Percentiles rank a stretch among this genome's conserved stretches.
Evolutionary conservation across 2,329 filamentous ascomycete species (phyloP).

Genomic region (Rugonectria rugulosa): DNA sequence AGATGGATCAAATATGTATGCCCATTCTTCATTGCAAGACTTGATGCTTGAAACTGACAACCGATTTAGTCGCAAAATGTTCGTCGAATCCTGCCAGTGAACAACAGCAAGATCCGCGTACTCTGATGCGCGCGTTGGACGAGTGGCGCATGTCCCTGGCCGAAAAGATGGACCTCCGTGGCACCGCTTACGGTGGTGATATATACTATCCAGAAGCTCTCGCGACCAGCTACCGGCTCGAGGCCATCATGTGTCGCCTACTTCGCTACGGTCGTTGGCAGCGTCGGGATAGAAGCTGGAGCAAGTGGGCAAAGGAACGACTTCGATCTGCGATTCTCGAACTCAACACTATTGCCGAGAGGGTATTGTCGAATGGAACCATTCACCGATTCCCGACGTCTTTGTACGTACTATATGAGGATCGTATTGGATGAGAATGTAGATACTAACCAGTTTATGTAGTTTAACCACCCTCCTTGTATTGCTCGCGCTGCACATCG

Average conservation of each 20-base stretch:
- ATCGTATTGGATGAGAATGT: too few relatives aligned
- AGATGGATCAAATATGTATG: conserved; percentile 23
- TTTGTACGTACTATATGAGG: conserved; percentile 14
- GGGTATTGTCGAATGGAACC: conserved; percentile 6
- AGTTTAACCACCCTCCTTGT: conserved; percentile 13
- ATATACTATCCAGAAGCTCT: conserved; percentile 10
- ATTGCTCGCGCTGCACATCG: conserved; percentile 17
- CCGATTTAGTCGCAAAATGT: neutral
- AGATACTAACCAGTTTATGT: neutral
- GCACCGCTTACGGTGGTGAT: neutral
- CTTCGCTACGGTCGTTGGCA: conserved; percentile 14
- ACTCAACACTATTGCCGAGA: conserved; percentile 19
- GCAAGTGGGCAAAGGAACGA: conserved; percentile 22
- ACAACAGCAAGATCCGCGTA: neutral
- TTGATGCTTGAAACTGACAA: neutral
- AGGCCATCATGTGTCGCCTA: conserved; percentile 26
- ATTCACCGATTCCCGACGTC: conserved; percentile 11
- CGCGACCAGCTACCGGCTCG: conserved; percentile 24
- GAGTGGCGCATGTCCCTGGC: conserved; percentile 15
- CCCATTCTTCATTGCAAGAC: neutral
- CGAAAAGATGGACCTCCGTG: conserved; percentile 3
- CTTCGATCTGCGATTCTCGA: conserved; percentile 21
- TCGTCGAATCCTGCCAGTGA: neutral
- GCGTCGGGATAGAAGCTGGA: neutral
- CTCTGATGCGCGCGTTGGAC: conserved; percentile 5